Base-by-base conservation (phyloP, 2,329 filamentous ascomycete genomes). In the Scolecobasidium constrictum region DNA sequence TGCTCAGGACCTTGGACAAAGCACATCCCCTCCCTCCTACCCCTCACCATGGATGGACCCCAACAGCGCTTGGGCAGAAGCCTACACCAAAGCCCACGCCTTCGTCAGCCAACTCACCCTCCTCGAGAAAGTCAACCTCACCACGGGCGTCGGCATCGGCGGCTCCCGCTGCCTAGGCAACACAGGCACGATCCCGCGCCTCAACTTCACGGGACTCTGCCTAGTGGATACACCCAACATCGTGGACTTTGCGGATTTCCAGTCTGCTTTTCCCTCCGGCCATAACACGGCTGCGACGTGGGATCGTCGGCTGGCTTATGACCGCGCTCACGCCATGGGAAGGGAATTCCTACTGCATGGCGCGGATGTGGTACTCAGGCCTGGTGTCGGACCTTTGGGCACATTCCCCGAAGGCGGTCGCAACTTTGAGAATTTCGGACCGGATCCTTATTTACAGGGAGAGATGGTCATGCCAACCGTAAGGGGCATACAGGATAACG, bases 341-440 rank as follows among this genome's bases (percentile, higher is more conserved):
- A n/a, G n/a, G n/a, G n/a, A n/a, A n/a, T n/a, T n/a, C n/a, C n/a
- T n/a, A n/a, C n/a, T n/a, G n/a, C n/a, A n/a, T n/a, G 66, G 65
- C 11, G 54, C 64, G 6, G 56, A 68, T 46, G 53, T 68, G 4
- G 52, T 61, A 4, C 57, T 68, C 3, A 64, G 63, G 0, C 65
- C 65, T 18, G 58, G 68, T 42, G 51, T 63, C 23, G 65, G 66
- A 3, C 61, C 53, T 36, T 52, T 58, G 18, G 61, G 61, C 40
- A 61, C 58, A 48, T 51, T 56, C 35, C 52, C 60, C 1, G 53
- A 52, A 7, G 66, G 63, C 12, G 67, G 67, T 3, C 55, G 67
- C 3, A 69, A 68, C 46, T 69, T 63, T 64, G 64, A 69, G 50
- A 67, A 67, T 0, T 72, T 72, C 47, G 62, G 62, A 6, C 57